Evolutionary conservation across 768 basidiomycete species (phyloP).

Genomic region (Podaxis sp.): DNA sequence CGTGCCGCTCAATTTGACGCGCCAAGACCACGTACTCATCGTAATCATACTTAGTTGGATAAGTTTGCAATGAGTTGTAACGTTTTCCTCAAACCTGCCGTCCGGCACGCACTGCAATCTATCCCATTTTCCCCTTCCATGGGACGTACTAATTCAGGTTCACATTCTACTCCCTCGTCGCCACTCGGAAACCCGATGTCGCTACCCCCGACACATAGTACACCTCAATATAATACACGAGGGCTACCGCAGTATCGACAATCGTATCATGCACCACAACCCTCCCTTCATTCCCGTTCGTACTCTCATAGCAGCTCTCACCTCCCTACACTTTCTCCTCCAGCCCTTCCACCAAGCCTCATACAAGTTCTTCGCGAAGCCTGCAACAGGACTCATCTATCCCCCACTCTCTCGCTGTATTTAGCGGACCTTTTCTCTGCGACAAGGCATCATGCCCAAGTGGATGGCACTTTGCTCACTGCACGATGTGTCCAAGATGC

Average conservation of each 20-base stretch:
- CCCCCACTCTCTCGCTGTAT: conserved; percentile 57
- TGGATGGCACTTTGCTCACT: conserved; percentile 71
- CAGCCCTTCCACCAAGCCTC: conserved; percentile 27
- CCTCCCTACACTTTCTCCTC: conserved; percentile 8
- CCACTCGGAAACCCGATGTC: conserved; percentile 22
- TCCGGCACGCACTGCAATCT: conserved; percentile 34
- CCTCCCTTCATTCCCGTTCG: conserved; percentile 19
- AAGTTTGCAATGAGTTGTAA: conserved; percentile 76
- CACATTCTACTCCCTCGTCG: conserved; percentile 31
- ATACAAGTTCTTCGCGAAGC: conserved; percentile 28
- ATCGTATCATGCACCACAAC: conserved; percentile 20
- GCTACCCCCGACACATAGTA: conserved; percentile 23
- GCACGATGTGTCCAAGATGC: conserved; percentile 60
- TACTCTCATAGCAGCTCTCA: conserved; percentile 19
- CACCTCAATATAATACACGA: conserved; percentile 25
- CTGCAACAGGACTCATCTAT: conserved; percentile 39
- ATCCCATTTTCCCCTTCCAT: conserved; percentile 25
- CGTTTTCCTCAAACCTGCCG: conserved; percentile 45
- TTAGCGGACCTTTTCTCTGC: conserved; percentile 73
- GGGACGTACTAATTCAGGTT: conserved; percentile 21
- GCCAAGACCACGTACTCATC: conserved; percentile 6
- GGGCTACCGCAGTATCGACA: conserved; percentile 30
- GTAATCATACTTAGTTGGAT: conserved; percentile 53
- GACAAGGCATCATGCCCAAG: conserved; percentile 62
- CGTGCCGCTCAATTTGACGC: conserved; percentile 24